A percentile compares a stretch with the other conserved stretches of the same genome.
These are phyloP conservation scores for Claviceps africana DNA, from an alignment of 2,329 filamentous ascomycete genomes.

Conservation along the genomic window DNA sequence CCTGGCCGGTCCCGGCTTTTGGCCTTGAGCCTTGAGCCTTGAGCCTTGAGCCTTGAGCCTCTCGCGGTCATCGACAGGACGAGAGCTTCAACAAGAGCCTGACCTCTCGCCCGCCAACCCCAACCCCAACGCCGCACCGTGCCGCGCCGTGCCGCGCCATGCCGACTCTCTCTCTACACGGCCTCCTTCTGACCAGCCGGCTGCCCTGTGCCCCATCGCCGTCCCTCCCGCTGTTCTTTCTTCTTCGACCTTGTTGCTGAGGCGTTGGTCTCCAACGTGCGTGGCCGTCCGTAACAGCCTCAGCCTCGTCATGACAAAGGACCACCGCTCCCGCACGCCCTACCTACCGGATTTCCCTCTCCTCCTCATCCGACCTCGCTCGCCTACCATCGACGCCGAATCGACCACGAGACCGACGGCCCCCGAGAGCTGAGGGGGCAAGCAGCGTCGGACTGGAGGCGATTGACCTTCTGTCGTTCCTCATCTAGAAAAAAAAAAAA, in stretches of 20 bases:
- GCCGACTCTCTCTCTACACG: background rate
- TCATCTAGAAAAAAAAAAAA: background rate
- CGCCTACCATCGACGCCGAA: background rate
- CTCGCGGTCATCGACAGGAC: no score
- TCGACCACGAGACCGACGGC: background rate
- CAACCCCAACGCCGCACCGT: no score
- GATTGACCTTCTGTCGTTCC: background rate
- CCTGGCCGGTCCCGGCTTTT: no score
- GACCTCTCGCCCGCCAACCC: no score
- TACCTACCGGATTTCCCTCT: background rate
- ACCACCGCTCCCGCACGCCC: background rate
- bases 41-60: no score
- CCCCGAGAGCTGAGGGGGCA: background rate
- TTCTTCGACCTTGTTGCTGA: background rate
- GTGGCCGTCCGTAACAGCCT: background rate
- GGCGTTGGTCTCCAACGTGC: background rate
- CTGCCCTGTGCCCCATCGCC: background rate
- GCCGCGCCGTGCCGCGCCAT: background rate
- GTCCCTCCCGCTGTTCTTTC: background rate
- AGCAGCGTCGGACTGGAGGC: background rate
- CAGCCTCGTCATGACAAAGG: background rate
- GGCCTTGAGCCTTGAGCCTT: no score
- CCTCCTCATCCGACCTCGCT: background rate
- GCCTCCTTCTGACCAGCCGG: background rate
- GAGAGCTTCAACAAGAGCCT: no score